Conservation (phyloP, 1,284 basidiomycete species). For the Sphaerobolus stellatus region DNA sequence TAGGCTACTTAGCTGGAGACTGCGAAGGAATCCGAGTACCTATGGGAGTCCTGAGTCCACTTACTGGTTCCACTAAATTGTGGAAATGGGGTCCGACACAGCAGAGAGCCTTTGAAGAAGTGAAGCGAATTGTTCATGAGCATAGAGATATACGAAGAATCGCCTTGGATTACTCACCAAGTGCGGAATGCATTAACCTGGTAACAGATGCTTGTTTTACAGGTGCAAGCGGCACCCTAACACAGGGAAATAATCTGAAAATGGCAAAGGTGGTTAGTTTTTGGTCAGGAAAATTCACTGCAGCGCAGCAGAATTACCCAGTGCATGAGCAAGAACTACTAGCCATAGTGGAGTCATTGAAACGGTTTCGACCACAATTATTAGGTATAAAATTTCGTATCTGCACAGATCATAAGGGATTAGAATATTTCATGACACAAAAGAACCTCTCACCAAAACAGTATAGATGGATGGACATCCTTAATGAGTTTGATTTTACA, state of each 20-base stretch:
- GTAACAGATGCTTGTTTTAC: slow-evolving; percentile 23
- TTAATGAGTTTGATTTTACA: slow-evolving; percentile 33
- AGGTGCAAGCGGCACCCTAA: slow-evolving; percentile 20
- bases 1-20: slow-evolving; percentile 26
- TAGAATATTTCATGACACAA: slow-evolving; percentile 33
- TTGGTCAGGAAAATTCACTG: slow-evolving; percentile 30
- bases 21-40: slow-evolving; percentile 20
- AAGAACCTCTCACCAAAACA: slow-evolving; percentile 31
- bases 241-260: slow-evolving; percentile 20
- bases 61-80: slow-evolving; percentile 11
- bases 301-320: slow-evolving; percentile 28
- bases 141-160: slow-evolving; percentile 20
- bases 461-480: slow-evolving; percentile 31
- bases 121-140: slow-evolving; percentile 22
- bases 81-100: slow-evolving; percentile 26
- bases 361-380: slow-evolving; percentile 23
- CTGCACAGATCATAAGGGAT: slow-evolving; percentile 35
- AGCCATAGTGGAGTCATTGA: slow-evolving; percentile 21
- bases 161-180: slow-evolving; percentile 23
- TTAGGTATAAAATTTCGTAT: slow-evolving; percentile 30
- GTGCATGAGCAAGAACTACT: slow-evolving; percentile 29
- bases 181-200: slow-evolving; percentile 20
- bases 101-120: slow-evolving; percentile 29
- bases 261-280: slow-evolving; percentile 24
- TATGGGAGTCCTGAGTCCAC: slow-evolving; percentile 19